These are phyloP conservation scores for Gonapodya prolifera DNA, from an alignment of 192 early-diverging fungal species.

Conservation along the genomic window DNA sequence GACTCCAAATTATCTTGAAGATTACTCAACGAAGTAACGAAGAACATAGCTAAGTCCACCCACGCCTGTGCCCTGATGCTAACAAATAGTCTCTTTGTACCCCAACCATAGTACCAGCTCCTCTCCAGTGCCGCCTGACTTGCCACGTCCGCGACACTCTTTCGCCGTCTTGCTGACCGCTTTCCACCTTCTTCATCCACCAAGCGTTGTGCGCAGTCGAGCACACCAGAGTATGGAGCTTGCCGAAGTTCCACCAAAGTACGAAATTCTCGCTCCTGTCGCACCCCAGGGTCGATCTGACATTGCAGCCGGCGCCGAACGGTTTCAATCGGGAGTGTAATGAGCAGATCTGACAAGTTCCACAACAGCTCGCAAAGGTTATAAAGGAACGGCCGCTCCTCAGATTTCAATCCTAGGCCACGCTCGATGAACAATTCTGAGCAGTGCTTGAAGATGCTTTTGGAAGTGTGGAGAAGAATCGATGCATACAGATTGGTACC, in stretches of 20 bases:
- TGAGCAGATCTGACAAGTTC: conserved; percentile 9
- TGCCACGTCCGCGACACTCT: neutral
- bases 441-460: neutral
- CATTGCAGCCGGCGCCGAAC: conserved; percentile 9
- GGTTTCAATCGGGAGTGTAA: conserved; percentile 7
- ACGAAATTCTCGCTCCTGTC: conserved; percentile 15
- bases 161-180: neutral
- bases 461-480: conserved; percentile 52
- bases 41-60: neutral
- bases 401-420: neutral
- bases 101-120: neutral
- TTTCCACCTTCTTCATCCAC: conserved; percentile 32
- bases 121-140: neutral
- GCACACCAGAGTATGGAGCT: conserved; percentile 32
- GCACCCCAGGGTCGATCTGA: conserved; percentile 5
- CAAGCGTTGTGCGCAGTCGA: conserved; percentile 25
- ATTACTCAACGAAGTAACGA: neutral
- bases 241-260: conserved; percentile 18
- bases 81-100: neutral
- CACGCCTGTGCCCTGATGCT: neutral
- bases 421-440: conserved; percentile 4
- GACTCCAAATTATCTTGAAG: neutral
- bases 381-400: conserved; percentile 15
- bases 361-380: conserved; percentile 8
- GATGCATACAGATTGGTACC: conserved; percentile 61